phyloP scores from a whole-genome alignment of 2,329 filamentous ascomycete genomes.

The Macroventuria anomochaeta region DNA sequence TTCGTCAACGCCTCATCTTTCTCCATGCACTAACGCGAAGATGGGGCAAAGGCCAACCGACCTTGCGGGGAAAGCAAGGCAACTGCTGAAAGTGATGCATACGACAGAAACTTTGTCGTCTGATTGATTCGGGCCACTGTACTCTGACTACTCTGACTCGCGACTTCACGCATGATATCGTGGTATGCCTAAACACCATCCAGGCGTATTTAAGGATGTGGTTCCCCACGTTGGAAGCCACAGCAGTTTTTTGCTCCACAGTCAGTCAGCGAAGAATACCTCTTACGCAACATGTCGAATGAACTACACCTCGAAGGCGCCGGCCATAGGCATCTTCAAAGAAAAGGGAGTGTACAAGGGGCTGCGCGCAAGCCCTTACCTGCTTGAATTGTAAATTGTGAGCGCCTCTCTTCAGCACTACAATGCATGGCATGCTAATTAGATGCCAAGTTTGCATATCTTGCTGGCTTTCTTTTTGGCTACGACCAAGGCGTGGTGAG shows the following conservation, averaged over 20 bases:
- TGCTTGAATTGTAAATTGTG: slow-evolving; percentile 28
- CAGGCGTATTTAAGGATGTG: slow-evolving; percentile 9
- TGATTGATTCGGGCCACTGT: slow-evolving; percentile 26
- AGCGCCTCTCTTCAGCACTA: not conserved
- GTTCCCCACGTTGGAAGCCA: not conserved
- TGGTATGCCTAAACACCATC: not conserved
- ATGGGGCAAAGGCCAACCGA: slow-evolving; percentile 6
- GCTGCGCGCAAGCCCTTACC: slow-evolving; percentile 29
- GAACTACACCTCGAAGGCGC: slow-evolving; percentile 9
- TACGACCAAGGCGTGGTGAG: slow-evolving; percentile 32
- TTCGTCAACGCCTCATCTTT: slow-evolving; percentile 11
- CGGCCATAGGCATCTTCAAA: slow-evolving; percentile 2
- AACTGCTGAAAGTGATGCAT: not conserved
- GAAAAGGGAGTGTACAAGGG: slow-evolving; percentile 30
- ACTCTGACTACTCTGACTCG: slow-evolving; percentile 22
- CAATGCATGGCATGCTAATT: not conserved
- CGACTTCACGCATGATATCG: slow-evolving; percentile 1
- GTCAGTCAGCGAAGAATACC: not conserved
- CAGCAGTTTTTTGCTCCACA: not conserved
- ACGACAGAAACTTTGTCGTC: slow-evolving; percentile 8
- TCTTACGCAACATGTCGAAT: slow-evolving; percentile 8
- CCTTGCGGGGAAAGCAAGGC: slow-evolving; percentile 14
- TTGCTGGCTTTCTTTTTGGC: slow-evolving; percentile 31
- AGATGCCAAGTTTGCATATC: slow-evolving; percentile 22
- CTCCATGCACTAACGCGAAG: slow-evolving; percentile 12